These are phyloP conservation scores for Tuber calosporum DNA, from an alignment of 495 filamentous ascomycete genomes.

Conservation along the genomic window DNA sequence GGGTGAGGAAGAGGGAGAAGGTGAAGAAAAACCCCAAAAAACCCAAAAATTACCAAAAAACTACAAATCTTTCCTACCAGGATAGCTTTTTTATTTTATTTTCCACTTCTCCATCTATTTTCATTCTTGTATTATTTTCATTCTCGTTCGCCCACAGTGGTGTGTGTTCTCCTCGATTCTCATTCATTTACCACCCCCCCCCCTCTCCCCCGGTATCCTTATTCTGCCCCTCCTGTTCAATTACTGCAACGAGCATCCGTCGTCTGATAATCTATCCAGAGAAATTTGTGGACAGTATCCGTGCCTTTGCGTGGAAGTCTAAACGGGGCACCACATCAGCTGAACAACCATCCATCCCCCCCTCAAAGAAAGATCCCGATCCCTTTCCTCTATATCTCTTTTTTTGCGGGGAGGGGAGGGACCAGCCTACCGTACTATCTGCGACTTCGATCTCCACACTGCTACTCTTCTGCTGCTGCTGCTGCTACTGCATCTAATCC, in stretches of 20 bases:
- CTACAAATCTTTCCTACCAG: constrained; percentile 29
- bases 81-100: constrained; percentile 25
- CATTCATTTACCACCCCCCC: constrained; percentile 15
- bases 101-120: neutral
- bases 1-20: constrained; percentile 14
- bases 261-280: constrained; percentile 34
- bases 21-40: constrained; percentile 4
- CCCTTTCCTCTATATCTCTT: constrained; percentile 14
- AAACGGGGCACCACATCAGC: constrained; percentile 37
- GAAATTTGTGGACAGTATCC: constrained; percentile 21
- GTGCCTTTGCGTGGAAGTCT: constrained; percentile 27
- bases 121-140: constrained; percentile 1
- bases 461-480: constrained; percentile 29
- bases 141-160: constrained; percentile 9
- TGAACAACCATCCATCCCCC: constrained; percentile 35
- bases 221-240: constrained; percentile 20
- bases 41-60: too few relatives aligned
- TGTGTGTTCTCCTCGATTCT: neutral
- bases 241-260: constrained; percentile 27
- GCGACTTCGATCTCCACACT: constrained; percentile 25
- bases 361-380: constrained; percentile 34
- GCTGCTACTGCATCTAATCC: constrained; percentile 33
- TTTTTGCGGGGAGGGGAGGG: constrained; percentile 38
- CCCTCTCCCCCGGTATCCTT: constrained; percentile 10
- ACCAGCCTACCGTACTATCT: constrained; percentile 14